Evolutionary conservation across 441 rosid species (phyloP).

Genomic region (Populus hybrid): DNA sequence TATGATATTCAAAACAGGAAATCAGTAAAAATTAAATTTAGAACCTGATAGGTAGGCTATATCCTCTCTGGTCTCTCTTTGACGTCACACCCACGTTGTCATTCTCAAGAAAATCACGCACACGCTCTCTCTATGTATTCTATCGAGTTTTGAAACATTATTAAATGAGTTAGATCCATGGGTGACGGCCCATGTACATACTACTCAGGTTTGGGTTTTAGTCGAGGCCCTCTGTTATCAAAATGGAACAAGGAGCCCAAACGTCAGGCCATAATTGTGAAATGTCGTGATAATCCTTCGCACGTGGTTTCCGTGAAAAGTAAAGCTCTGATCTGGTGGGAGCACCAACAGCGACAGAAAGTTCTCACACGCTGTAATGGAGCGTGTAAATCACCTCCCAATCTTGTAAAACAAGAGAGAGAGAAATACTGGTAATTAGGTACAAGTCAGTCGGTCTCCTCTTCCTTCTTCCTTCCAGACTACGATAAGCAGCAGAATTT

Average conservation of each 20-base stretch:
- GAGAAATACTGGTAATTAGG: not conserved
- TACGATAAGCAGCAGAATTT: not conserved
- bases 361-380: not conserved
- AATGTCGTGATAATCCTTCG: not conserved
- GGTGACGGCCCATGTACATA: not conserved
- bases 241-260: not conserved
- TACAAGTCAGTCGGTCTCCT: not conserved
- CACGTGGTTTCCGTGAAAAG: not conserved
- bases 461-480: constrained; percentile 1
- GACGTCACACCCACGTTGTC: too few species aligned
- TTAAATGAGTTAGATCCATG: not conserved
- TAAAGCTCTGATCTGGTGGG: not conserved
- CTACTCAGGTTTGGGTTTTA: not conserved
- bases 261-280: not conserved
- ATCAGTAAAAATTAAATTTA: too few species aligned
- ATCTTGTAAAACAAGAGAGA: not conserved
- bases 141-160: not conserved
- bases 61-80: too few species aligned
- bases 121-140: too few species aligned
- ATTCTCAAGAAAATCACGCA: too few species aligned
- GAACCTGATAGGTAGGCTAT: too few species aligned
- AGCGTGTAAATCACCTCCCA: constrained; percentile 5
- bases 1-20: too few species aligned
- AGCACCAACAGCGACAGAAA: not conserved
- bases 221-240: not conserved